Percentiles rank a stretch among this genome's conserved stretches.
phyloP scores from a whole-genome alignment of 192 early-diverging fungal genomes.

The Coemansia sp. region DNA sequence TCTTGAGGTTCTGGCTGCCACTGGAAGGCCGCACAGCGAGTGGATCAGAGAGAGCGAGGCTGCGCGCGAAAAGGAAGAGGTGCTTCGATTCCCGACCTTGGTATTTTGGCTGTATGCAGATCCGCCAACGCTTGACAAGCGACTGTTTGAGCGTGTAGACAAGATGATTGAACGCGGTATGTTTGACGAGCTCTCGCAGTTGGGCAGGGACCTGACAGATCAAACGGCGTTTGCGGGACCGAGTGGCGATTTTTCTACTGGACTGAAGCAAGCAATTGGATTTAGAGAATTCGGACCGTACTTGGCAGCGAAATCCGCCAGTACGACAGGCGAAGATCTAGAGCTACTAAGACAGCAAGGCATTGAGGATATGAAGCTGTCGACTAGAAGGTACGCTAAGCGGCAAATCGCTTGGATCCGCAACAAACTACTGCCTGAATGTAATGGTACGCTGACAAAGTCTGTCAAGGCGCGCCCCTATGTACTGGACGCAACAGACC shows the following conservation, averaged over 20 bases:
- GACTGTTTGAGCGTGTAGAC: constrained; percentile 84
- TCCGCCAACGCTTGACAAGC: constrained; percentile 64
- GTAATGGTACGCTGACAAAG: constrained; percentile 37
- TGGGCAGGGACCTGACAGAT: constrained; percentile 31
- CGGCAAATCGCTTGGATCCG: constrained; percentile 56
- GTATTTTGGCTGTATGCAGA: constrained; percentile 92
- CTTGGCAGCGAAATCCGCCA: constrained; percentile 32
- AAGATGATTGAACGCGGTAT: constrained; percentile 78
- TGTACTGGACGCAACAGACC: constrained; percentile 71
- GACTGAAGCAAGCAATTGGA: constrained; percentile 60
- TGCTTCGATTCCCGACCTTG: constrained; percentile 66
- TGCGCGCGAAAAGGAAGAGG: constrained; percentile 48
- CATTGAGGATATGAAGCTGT: constrained; percentile 82
- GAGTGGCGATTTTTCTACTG: constrained; percentile 23
- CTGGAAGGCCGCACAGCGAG: constrained; percentile 76
- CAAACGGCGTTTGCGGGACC: not conserved
- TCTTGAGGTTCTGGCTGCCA: constrained; percentile 79
- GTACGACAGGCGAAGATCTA: not conserved
- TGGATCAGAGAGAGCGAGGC: constrained; percentile 72
- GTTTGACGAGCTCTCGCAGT: constrained; percentile 56
- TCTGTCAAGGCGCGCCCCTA: constrained; percentile 54
- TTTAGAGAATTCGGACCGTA: constrained; percentile 90
- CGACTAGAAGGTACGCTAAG: constrained; percentile 88
- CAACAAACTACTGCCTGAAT: constrained; percentile 56
- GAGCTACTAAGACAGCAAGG: constrained; percentile 59